Evolutionary conservation across 139 green algal species (phyloP).

Genomic region (Chlorella sp.): DNA sequence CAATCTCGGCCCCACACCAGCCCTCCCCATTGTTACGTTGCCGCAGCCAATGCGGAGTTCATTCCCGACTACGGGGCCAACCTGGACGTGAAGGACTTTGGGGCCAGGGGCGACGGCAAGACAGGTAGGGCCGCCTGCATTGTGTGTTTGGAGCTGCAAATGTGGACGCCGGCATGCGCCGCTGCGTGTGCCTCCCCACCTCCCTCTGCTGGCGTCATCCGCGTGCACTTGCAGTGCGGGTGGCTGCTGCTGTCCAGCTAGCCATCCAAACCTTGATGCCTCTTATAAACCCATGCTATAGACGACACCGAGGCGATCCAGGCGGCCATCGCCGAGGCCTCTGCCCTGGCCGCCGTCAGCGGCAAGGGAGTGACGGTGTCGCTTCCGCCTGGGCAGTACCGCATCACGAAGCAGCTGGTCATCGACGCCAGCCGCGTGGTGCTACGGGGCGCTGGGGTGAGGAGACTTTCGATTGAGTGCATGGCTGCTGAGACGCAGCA

Average conservation of each 20-base stretch:
- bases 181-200: not conserved
- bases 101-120: constrained; percentile 9
- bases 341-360: not conserved
- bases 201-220: not conserved
- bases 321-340: not conserved
- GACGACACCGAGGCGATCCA: constrained; percentile 1
- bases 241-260: no score
- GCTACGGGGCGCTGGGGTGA: constrained; percentile 23
- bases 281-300: not conserved
- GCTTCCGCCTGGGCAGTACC: not conserved
- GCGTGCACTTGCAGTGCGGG: not conserved
- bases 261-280: no score
- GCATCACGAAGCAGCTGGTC: constrained; percentile 4
- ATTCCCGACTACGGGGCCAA: constrained; percentile 8
- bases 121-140: not conserved
- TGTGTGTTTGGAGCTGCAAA: not conserved
- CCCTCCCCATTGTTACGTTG: not conserved
- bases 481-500: not conserved
- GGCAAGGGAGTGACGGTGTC: constrained; percentile 16
- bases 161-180: not conserved
- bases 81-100: constrained; percentile 1
- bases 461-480: not conserved
- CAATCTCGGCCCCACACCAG: not conserved
- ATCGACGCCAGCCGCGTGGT: constrained; percentile 15
- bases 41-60: constrained; percentile 7